These are phyloP conservation scores for Lepidium africanum DNA, from an alignment of 345 rosid genomes.

Conservation along the genomic window DNA sequence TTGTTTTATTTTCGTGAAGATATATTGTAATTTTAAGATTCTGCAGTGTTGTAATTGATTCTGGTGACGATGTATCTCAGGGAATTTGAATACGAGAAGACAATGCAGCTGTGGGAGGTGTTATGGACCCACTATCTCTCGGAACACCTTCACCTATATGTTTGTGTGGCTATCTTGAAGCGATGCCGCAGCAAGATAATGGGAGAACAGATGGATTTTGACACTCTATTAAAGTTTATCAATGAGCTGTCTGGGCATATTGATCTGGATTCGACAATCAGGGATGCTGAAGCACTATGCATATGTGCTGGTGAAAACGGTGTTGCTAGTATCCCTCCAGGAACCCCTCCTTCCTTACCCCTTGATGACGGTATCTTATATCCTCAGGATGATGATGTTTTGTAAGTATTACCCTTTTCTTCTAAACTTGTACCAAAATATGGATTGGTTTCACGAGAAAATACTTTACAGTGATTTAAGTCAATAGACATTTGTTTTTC, in stretches of 20 bases:
- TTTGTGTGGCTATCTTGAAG: slow-evolving; percentile 89
- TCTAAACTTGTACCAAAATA: slow-evolving; percentile 4
- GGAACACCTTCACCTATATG: slow-evolving; percentile 84
- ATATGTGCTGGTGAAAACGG: slow-evolving; percentile 92
- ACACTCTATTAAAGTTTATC: slow-evolving; percentile 86
- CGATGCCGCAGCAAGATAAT: slow-evolving; percentile 75
- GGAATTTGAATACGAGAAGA: slow-evolving; percentile 76
- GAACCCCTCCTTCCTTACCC: slow-evolving; percentile 87
- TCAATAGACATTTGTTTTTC: slow-evolving; percentile 2
- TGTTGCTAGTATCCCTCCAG: slow-evolving; percentile 85
- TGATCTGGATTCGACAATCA: slow-evolving; percentile 57
- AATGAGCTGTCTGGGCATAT: slow-evolving; percentile 84
- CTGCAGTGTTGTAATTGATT: neutral
- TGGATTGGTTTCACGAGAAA: slow-evolving; percentile 3
- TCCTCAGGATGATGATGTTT: slow-evolving; percentile 56
- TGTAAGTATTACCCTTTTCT: slow-evolving; percentile 39
- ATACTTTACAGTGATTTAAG: neutral
- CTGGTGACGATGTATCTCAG: slow-evolving; percentile 33
- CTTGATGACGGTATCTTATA: slow-evolving; percentile 44
- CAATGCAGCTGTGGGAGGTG: slow-evolving; percentile 90
- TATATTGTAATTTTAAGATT: neutral
- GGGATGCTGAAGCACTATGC: slow-evolving; percentile 95
- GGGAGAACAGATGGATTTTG: slow-evolving; percentile 94
- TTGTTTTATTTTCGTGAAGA: neutral
- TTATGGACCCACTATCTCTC: slow-evolving; percentile 82